phyloP scores from a whole-genome alignment of 257 asterid species.

The Solanum chiquidenum region DNA sequence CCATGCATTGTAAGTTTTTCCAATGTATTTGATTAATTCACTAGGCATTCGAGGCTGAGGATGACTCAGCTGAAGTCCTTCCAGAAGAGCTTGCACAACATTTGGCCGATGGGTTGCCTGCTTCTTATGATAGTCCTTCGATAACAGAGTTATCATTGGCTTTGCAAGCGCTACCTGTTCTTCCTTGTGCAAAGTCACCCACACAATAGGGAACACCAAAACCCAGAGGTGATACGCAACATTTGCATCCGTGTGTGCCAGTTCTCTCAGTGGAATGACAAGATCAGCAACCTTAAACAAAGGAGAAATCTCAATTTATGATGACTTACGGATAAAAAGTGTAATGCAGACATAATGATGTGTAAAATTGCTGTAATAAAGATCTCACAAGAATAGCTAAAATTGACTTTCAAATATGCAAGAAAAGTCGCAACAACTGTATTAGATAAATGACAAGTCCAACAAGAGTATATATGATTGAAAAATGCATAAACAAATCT shows the following conservation, averaged over 20 bases:
- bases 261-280: conserved; percentile 84
- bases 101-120: conserved; percentile 92
- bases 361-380: not conserved
- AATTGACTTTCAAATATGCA: not conserved
- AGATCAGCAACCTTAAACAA: conserved; percentile 77
- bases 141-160: conserved; percentile 89
- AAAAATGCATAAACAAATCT: not conserved
- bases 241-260: conserved; percentile 90
- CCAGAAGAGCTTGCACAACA: conserved; percentile 97
- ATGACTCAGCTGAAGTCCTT: conserved; percentile 97
- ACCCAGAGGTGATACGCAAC: conserved; percentile 98
- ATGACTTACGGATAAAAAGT: not conserved
- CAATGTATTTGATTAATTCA: conserved; percentile 88
- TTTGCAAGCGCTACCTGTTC: conserved; percentile 93
- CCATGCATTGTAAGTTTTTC: conserved; percentile 98
- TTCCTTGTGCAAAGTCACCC: conserved; percentile 97
- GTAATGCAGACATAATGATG: not conserved
- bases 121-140: conserved; percentile 96
- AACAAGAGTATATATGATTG: not conserved
- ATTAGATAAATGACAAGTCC: not conserved
- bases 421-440: not conserved
- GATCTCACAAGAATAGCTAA: not conserved
- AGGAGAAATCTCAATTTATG: not conserved
- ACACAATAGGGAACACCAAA: conserved; percentile 94
- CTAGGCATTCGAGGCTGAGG: conserved; percentile 99